Evolutionary conservation across 257 asterid species (phyloP), one percentile per base, ranked within the genome.

Genomic region (Nicotiana noctiflora): DNA sequence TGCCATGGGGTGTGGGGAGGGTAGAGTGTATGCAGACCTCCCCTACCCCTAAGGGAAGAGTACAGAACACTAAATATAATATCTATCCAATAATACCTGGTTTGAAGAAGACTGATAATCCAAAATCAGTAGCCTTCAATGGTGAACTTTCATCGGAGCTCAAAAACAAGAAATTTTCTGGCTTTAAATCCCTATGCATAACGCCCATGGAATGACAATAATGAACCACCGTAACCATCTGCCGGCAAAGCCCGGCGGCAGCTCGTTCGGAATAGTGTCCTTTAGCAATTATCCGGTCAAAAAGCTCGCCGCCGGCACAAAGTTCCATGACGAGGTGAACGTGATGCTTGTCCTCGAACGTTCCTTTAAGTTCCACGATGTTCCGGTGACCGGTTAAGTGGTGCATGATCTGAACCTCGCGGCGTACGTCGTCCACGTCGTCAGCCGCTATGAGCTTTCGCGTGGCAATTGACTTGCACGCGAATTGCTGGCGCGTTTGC

Each of bases 211-310:
- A 89, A 79, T 91, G 97, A 80, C 97, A 94, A 31, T 90, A 83
- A 77, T 94, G 97, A 81, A 94, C 92, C 31, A 92, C 98, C 72
- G 91, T 89, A 9, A 94, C 97, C 82, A 94, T 90, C 93, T 94
- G 97, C 77, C 97, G 88, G 88, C 97, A 91, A 34, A 92, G 25
- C 10, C 83, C 90, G n/a, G 97, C 97, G n/a, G 98, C 98, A n/a
- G 97, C 97, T n/a, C 98, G 90, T 86, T 94, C 97, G 3, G 98
- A 94, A 84, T 94, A 94, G 81, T 94, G 98, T 29, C 98, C 98
- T 83, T 87, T 90, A 1, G 94, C 80, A 55, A 94, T 90, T 66
- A 92, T 94, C 89, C 97, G 90, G 83, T 94, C 98, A 32, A 92
- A 94, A 0, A 94, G 90, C 87, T 94, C 98, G 37, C 98, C 95